Evolutionary conservation across 306 rosid genomes (phyloP), one percentile per base, ranked within the genome.

Genomic region (Prunus dulcis): DNA sequence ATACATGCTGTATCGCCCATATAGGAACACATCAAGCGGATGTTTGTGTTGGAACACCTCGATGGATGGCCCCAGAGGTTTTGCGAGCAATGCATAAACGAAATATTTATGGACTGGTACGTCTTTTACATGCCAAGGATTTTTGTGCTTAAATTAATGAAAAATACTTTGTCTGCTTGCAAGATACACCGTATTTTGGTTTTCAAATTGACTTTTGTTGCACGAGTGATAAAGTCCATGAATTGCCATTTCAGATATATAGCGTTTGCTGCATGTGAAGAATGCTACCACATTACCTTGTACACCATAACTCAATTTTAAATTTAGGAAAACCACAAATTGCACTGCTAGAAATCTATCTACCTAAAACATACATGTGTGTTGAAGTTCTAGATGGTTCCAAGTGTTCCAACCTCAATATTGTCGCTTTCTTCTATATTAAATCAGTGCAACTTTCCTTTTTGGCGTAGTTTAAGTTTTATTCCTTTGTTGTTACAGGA

Each of bases 41-140:
- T 79, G 85, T 88, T 64, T 92, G 99, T 85, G 93, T 90, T 73
- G 99, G 99, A 73, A 96, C 99, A 7, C 99, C 98, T 74, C 89
- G 93, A 34, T 96, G 99, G 99, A 92, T 96, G 98, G 98, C 99
- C 78, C 98, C 98, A 45, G 99, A 96, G 85, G 99, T 92, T 73
- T 75, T 96, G 86, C 93, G 32, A 78, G 85, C 97, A 51, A 93
- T 92, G 97, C 88, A 91, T 76, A 43, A 90, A 67, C 76, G 55
- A 12, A 81, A 53, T 23, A 27, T 77, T 46, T 96, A 96, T 86
- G 98, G 99, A 83, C 79, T 92, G 90, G 99, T 96, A 85, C 71
- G 93, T 46, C 63, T 43, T 71, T 81, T 71, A 9, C 15, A 15
- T 23, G 20, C 2, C 23, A 1, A 38, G 9, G 43, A 38, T 38